Base-by-base conservation (phyloP, 305 asterid genomes). In the Striga hermonthica region DNA sequence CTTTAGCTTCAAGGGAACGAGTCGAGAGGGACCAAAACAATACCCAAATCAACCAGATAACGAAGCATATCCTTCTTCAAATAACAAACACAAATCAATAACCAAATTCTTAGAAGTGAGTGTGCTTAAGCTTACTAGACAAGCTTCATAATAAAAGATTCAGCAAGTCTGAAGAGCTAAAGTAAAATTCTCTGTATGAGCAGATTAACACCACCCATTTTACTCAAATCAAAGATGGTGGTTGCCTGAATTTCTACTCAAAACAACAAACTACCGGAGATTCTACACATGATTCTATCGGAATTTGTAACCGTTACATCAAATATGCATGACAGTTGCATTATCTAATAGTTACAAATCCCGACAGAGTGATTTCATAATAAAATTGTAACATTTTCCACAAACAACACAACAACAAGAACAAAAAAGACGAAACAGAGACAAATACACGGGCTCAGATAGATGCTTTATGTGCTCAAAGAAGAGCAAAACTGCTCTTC, bases 1-100 rank as follows among this genome's bases (percentile, higher is more conserved):
- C 5, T 85, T 0, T 83, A n/a, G 86, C 86, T 84, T 82, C 88
- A 50, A 82, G 91, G 84, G 91, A 84, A 80, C 86, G 83, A 85
- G 91, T 75, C 62, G 36, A 72, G 38, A 52, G 59, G 79, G 64
- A 79, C 75, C 39, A 0, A 31, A 4, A 1, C 0, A 3, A 14
- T 0, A 64, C 72, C 63, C 76, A 49, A 49, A 62, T 37, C 75
- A 73, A 81, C 86, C 85, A 85, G 88, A 85, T 85, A 71, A 66
- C 38, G 84, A 81, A 85, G 91, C 88, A 28, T 22, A 2, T 52
- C 0, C 5, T 52, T 4, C 3, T 14, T 0, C 1, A 50, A 0
- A 3, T 39, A 1, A 50, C 34, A 50, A 15, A 3, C 0, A 7
- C 7, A 8, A 39, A 3, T 1, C 8, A 39, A 39, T 39, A 5